These are phyloP conservation scores for Salvia rosmarinus DNA, from an alignment of 257 asterid species.

Conservation along the genomic window DNA sequence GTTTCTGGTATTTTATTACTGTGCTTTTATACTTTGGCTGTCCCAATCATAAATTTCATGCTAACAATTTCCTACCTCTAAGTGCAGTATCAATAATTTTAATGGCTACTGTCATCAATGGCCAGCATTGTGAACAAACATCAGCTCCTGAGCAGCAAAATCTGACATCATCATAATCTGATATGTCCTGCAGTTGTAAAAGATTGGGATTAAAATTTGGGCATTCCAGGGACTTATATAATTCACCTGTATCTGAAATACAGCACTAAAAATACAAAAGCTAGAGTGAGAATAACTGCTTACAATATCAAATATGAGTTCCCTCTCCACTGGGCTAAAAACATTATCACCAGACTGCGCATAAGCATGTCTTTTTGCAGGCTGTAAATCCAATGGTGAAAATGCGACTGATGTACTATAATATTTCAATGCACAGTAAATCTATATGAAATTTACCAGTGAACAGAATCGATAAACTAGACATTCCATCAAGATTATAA, in stretches of 20 bases:
- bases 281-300: conserved; percentile 37
- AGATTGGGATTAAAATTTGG: conserved; percentile 18
- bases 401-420: conserved; percentile 6
- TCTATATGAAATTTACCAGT: not conserved
- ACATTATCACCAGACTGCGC: conserved; percentile 75
- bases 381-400: conserved; percentile 54
- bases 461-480: not conserved
- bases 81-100: conserved; percentile 89
- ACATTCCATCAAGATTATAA: conserved; percentile 6
- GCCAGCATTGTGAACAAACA: conserved; percentile 93
- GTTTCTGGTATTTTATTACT: not conserved
- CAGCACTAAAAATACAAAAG: conserved; percentile 2
- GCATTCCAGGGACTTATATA: conserved; percentile 2
- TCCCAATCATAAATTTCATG: conserved; percentile 14
- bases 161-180: conserved; percentile 95
- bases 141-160: conserved; percentile 97
- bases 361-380: conserved; percentile 88
- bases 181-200: conserved; percentile 64
- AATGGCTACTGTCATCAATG: conserved; percentile 88
- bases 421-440: not conserved
- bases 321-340: conserved; percentile 81
- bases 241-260: conserved; percentile 4
- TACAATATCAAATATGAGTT: conserved; percentile 90
- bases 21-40: not conserved
- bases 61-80: conserved; percentile 64